Percentiles rank a stretch among this genome's conserved stretches.
Evolutionary conservation across 2,329 filamentous ascomycete genomes (phyloP).

Genomic region (Cryphonectria japonica): DNA sequence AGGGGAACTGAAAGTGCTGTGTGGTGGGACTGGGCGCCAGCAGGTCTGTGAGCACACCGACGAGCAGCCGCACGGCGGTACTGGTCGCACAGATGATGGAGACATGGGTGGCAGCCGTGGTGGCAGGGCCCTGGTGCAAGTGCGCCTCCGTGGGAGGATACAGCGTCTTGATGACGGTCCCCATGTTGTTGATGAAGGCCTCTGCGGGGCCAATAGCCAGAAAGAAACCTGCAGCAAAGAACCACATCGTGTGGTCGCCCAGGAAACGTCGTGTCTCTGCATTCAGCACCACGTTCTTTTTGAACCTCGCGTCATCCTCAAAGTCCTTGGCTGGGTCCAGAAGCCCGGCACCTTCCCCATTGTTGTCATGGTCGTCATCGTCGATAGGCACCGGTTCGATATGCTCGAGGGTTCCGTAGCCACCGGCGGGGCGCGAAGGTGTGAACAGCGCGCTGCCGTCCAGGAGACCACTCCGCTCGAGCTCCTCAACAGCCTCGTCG

Average conservation of each 20-base stretch:
- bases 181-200: conserved; percentile 96
- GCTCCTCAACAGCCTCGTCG: conserved; percentile 84
- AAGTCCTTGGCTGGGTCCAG: conserved; percentile 43
- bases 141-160: conserved; percentile 60
- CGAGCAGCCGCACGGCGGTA: conserved; percentile 86
- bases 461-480: conserved; percentile 86
- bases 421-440: conserved; percentile 43
- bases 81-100: conserved; percentile 90
- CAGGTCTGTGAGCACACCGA: conserved; percentile 85
- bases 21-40: conserved; percentile 72
- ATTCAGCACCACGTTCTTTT: conserved; percentile 90
- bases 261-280: conserved; percentile 87
- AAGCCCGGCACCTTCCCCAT: conserved; percentile 47
- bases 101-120: conserved; percentile 83
- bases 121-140: conserved; percentile 46
- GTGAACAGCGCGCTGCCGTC: conserved; percentile 75
- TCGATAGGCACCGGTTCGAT: conserved; percentile 42
- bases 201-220: conserved; percentile 94
- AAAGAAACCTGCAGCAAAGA: conserved; percentile 87
- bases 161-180: conserved; percentile 88
- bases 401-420: conserved; percentile 64
- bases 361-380: conserved; percentile 43
- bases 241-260: conserved; percentile 93
- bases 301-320: conserved; percentile 58
- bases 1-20: conserved; percentile 56